Percentiles rank a stretch among this genome's conserved stretches.
Conservation (phyloP, 2,329 filamentous ascomycete genomes). For the Fusarium neocosmosporiellum region DNA sequence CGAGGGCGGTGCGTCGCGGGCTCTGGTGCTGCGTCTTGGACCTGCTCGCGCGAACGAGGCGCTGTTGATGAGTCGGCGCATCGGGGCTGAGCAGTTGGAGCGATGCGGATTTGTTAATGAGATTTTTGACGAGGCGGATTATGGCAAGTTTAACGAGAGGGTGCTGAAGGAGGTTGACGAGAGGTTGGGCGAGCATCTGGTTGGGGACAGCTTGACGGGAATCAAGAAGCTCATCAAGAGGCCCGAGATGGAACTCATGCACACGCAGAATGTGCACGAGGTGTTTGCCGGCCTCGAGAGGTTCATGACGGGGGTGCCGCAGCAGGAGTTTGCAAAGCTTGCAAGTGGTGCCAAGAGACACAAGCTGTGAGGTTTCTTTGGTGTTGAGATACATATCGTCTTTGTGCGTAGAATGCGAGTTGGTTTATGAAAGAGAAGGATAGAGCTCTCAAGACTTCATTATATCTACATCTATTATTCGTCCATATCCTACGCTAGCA, state of each 20-base stretch:
- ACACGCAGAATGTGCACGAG: conserved; percentile 83
- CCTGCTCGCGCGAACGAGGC: conserved; percentile 89
- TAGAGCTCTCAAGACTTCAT: neutral
- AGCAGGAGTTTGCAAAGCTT: conserved; percentile 88
- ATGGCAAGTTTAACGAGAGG: conserved; percentile 74
- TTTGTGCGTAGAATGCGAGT: neutral
- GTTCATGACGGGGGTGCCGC: conserved; percentile 83
- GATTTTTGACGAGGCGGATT: conserved; percentile 75
- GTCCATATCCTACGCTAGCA: conserved; percentile 63
- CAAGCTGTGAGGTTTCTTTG: conserved; percentile 71
- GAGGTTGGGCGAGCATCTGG: conserved; percentile 81
- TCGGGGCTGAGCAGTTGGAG: conserved; percentile 78
- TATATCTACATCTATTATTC: conserved; percentile 20
- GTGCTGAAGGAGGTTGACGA: conserved; percentile 87
- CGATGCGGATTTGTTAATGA: conserved; percentile 86
- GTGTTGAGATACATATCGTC: neutral
- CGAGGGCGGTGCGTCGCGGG: conserved; percentile 84
- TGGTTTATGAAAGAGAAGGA: neutral
- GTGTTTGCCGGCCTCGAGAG: conserved; percentile 87
- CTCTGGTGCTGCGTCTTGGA: conserved; percentile 84
- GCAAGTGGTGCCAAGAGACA: conserved; percentile 92
- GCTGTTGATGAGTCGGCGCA: conserved; percentile 86
- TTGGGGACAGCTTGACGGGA: conserved; percentile 79
- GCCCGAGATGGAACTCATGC: conserved; percentile 77
- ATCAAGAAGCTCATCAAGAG: conserved; percentile 87